Evolutionary conservation across 2,329 filamentous ascomycete genomes (phyloP), one percentile per base, ranked within the genome.

Genomic region (Colletotrichum sp.): DNA sequence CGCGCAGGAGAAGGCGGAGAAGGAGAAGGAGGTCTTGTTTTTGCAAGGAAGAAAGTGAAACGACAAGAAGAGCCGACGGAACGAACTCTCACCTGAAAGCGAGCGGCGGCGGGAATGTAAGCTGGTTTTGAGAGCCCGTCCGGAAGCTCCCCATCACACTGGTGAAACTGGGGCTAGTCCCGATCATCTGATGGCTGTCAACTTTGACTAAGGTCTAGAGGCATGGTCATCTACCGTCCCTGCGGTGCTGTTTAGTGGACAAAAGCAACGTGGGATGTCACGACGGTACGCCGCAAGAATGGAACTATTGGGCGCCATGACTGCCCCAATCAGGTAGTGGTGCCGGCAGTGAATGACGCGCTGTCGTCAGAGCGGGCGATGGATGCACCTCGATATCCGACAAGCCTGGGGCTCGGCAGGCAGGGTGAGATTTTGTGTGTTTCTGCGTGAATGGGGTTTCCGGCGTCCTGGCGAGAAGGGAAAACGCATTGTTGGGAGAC

Each of bases 161-260:
- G 62, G 75, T 77, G 72, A 77, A 71, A 77, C 72, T 75, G 60
- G 75, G 72, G 72, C 74, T 75, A 77, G 63, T 64, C 72, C 72
- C 28, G 75, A 75, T 77, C 75, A 77, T 71, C 60, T 75, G 72
- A 75, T 69, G 72, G 75, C 62, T 75, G 60, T 76, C 72, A 76
- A 49, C 60, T 30, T 65, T 52, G 66, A 55, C 68, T 69, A 64
- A 69, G 49, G 64, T 70, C 39, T 36, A 72, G 32, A 76, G 65
- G 69, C 49, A 69, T 65, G 64, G 64, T 55, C 72, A 76, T 77
- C 68, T 64, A 69, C 49, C 57, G 73, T 77, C 64, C 55, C 76
- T 72, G 68, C 63, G 76, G 59, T 69, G 67, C 66, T 69, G 36
- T 76, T 52, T 62, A 69, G 73, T 72, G 76, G 34, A 24, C 65